Conservation (phyloP, 768 basidiomycete genomes). For the Amyloporia xantha region DNA sequence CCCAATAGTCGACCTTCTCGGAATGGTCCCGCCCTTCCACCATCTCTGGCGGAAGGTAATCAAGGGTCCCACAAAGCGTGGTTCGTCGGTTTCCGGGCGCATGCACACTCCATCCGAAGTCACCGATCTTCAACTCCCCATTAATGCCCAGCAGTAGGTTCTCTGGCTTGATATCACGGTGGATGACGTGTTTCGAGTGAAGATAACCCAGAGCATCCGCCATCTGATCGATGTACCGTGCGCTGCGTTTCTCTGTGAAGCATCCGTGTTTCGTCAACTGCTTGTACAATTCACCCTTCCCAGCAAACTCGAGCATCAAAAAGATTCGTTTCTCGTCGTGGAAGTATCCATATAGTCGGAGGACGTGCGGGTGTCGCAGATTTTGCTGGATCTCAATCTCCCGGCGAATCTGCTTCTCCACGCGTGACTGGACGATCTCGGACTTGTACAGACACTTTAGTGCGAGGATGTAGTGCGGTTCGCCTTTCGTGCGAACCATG, state of each 20-base stretch:
- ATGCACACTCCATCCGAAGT: conserved; percentile 98
- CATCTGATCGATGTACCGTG: conserved; percentile 96
- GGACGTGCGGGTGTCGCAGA: conserved; percentile 88
- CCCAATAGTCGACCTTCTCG: conserved; percentile 94
- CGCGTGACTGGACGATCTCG: conserved; percentile 84
- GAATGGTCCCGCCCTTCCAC: conserved; percentile 87
- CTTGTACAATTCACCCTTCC: conserved; percentile 95
- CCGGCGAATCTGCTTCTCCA: conserved; percentile 94
- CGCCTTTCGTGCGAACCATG: conserved; percentile 89
- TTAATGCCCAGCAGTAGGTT: conserved; percentile 91
- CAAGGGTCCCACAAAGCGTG: conserved; percentile 93
- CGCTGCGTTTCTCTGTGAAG: conserved; percentile 84
- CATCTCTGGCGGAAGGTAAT: conserved; percentile 99
- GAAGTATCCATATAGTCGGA: conserved; percentile 95
- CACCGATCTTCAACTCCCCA: conserved; percentile 96
- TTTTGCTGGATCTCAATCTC: conserved; percentile 99
- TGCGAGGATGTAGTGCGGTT: conserved; percentile 90
- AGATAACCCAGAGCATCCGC: conserved; percentile 90
- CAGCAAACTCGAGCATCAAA: conserved; percentile 96
- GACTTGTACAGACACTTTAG: conserved; percentile 97
- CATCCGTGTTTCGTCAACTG: conserved; percentile 80
- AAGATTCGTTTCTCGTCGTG: conserved; percentile 98
- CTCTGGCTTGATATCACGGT: conserved; percentile 98
- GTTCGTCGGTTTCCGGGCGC: conserved; percentile 84
- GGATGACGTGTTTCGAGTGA: conserved; percentile 95